Evolutionary conservation across 2,329 filamentous ascomycete species (phyloP), one percentile per base, ranked within the genome.

Genomic region (Paraconiothyrium brasiliense): DNA sequence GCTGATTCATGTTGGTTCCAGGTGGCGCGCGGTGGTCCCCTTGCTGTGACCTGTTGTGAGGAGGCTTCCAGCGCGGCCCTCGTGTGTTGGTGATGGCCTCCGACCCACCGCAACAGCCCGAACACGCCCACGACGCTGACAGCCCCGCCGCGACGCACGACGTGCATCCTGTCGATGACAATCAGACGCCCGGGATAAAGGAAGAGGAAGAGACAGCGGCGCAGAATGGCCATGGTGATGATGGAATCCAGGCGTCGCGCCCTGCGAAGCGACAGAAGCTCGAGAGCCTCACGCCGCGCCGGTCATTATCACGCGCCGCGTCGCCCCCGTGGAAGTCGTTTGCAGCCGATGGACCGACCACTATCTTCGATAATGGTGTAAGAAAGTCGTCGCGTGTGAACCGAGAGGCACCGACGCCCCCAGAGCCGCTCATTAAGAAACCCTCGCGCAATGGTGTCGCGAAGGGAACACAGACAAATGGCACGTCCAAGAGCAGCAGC

Each of bases 301-400:
- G 75, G 56, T 76, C 77, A 4, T 66, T 71, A 13, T 76, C 82
- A 64, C 78, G 83, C 80, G 81, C 83, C 57, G 84, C 86, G 62
- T 98, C 94, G 65, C 95, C 95, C 67, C 95, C 95, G 24, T 99
- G 95, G 95, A 98, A 95, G 82, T 92, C 89, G 73, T 86, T 92
- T 65, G 86, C 86, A 61, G 92, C 91, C 44, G 92, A 97, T 32
- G 95, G 95, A 0, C 95, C 95, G 24, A 95, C 94, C 3, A 91
- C 92, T 0, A 94, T 96, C 76, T 86, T 91, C 49, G 84, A 87
- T 75, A 85, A 87, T 74, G 88, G 88, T 43, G 84, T 84, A 67
- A 82, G 88, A 62, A 87, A 86, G 76, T 90, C 88, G 48, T 85
- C 86, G 52, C 82, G 88, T 68, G 85, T 86, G 57, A 86, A 85